These are phyloP conservation scores for Leccinum disarticulatum DNA, from an alignment of 768 basidiomycete species.

Conservation along the genomic window DNA sequence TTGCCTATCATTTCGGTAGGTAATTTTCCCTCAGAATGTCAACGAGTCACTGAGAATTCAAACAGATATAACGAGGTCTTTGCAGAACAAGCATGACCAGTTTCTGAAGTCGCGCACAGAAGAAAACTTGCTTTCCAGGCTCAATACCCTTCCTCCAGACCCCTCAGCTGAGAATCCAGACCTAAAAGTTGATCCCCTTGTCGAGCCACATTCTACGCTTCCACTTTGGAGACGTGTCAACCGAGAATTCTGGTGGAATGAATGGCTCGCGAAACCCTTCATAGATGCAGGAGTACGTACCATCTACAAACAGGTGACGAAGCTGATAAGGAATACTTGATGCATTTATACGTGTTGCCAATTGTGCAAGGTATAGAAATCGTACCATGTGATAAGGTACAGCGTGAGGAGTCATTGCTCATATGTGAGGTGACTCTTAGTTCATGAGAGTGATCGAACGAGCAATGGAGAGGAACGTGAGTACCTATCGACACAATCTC, in stretches of 20 bases:
- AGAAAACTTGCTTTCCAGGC: constrained; percentile 57
- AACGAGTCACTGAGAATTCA: not conserved
- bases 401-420: too few species aligned
- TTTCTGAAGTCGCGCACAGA: constrained; percentile 56
- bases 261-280: constrained; percentile 80
- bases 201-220: constrained; percentile 73
- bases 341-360: constrained; percentile 85
- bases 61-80: constrained; percentile 77
- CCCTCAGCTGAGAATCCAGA: constrained; percentile 24
- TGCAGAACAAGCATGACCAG: constrained; percentile 78
- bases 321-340: constrained; percentile 21
- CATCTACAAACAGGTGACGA: constrained; percentile 1
- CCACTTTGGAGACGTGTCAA: constrained; percentile 93
- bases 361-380: constrained; percentile 68
- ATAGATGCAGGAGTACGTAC: constrained; percentile 77
- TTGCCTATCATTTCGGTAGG: constrained; percentile 81
- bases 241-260: constrained; percentile 95
- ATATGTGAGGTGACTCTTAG: too few species aligned
- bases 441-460: too few species aligned
- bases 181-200: constrained; percentile 49
- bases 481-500: too few species aligned
- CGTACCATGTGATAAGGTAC: too few species aligned
- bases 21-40: not conserved
- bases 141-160: constrained; percentile 49
- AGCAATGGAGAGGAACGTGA: too few species aligned